Conservation (phyloP, 495 filamentous ascomycete species). For the Xylaria acuta region DNA sequence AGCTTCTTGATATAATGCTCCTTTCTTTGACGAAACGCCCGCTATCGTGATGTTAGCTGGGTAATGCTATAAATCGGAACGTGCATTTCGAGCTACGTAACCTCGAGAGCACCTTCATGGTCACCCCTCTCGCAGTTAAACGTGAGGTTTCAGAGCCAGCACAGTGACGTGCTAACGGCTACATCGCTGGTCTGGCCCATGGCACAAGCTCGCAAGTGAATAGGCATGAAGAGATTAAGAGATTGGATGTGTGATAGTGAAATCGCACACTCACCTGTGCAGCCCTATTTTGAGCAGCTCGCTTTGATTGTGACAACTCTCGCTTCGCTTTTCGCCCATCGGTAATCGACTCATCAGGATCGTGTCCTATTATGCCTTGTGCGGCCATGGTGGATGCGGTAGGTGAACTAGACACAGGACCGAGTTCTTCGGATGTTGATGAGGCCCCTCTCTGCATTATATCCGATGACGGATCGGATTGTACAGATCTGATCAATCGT, state of each 20-base stretch:
- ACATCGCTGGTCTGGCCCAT: neutral
- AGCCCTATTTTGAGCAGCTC: conserved; percentile 94
- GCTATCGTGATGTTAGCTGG: conserved; percentile 58
- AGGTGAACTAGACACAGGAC: conserved; percentile 39
- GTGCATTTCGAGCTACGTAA: conserved; percentile 24
- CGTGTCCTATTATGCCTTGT: conserved; percentile 39
- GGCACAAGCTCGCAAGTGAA: conserved; percentile 18
- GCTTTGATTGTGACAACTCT: conserved; percentile 91
- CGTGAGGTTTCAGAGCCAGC: neutral
- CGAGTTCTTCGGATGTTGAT: conserved; percentile 40
- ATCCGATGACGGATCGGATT: conserved; percentile 33
- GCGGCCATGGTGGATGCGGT: conserved; percentile 36
- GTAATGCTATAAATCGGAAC: conserved; percentile 29
- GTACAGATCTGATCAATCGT: conserved; percentile 33
- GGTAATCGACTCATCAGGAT: conserved; percentile 37
- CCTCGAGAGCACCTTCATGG: neutral
- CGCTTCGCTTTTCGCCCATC: conserved; percentile 68
- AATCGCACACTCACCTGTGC: conserved; percentile 74
- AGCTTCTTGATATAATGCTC: conserved; percentile 97
- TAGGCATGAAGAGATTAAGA: conserved; percentile 2
- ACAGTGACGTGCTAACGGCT: neutral
- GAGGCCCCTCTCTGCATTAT: conserved; percentile 44
- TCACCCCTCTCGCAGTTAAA: neutral
- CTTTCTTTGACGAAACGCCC: conserved; percentile 96
- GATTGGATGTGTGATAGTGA: conserved; percentile 21